Evolutionary conservation across 2,329 filamentous ascomycete species (phyloP), one percentile per base, ranked within the genome.

Genomic region (Microascus cirrosus): DNA sequence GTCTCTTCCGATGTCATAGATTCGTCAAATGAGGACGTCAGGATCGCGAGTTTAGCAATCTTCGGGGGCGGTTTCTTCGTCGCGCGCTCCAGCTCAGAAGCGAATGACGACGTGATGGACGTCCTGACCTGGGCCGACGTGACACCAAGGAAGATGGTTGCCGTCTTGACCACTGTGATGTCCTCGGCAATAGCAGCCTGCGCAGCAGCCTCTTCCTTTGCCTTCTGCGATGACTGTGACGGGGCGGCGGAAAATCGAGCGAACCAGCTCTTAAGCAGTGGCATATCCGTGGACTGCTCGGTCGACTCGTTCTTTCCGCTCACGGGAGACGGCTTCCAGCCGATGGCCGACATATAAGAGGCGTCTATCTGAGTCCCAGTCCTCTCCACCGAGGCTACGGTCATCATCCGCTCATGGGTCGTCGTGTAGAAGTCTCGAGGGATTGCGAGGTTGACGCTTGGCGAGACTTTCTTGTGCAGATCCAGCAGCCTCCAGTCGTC

Each of bases 1-100:
- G 79, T 81, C 18, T 77, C 78, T 59, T 85, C 77, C 0, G 88
- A 86, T 2, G 85, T 84, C 57, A 85, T 75, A 1, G 83, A 80
- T 65, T 94, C 90, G 64, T 95, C 90, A 67, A 93, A 95, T 0
- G 93, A 95, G 20, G 93, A 91, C 0, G 92, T 96, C 54, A 99
- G 73, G 36, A 97, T 89, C 7, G 93, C 87, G 28, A 99, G 81
- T 56, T 85, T 89, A 0, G 94, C 95, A 12, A 81, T 81, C 68
- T 90, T 96, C 0, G 94, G 94, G 0, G 95, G 94, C 2, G 92
- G 90, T 67, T 99, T 99, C 73, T 97, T 96, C 1, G 95, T 99
- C 18, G 95, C 94, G 61, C 95, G 84, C 73, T 97, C 91, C 12
- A 99, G 81, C 68, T 99, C 95, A 1, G 85, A 80, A 2, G 90